Percentiles rank a stretch among this genome's conserved stretches.
phyloP scores from a whole-genome alignment of 176 grass and related monocot genomes.

The Hsuehochloa calcarea region DNA sequence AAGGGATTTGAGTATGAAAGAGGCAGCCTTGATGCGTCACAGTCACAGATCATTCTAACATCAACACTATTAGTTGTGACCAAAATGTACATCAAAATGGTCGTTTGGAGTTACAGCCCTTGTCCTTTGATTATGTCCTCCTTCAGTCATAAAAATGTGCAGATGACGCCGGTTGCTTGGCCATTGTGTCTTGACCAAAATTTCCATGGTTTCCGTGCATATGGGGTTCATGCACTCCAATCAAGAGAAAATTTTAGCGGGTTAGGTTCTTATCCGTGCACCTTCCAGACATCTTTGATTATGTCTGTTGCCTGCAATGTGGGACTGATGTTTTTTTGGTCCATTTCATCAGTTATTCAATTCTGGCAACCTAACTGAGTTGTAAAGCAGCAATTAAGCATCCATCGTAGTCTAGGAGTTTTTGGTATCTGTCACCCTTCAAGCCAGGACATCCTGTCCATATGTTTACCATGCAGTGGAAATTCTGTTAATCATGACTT shows the following conservation, averaged over 20 bases:
- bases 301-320: constrained; percentile 8
- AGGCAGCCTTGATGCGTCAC: background rate
- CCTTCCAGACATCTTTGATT: background rate
- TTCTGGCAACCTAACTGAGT: background rate
- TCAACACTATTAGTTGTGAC: background rate
- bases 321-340: background rate
- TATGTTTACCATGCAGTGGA: background rate
- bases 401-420: background rate
- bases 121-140: background rate
- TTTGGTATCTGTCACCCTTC: constrained; percentile 10
- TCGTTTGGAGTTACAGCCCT: background rate
- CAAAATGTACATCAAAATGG: background rate
- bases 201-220: background rate
- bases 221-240: background rate
- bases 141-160: background rate
- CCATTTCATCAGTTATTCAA: constrained; percentile 9
- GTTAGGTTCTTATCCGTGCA: constrained; percentile 4
- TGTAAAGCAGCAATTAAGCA: background rate
- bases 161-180: background rate
- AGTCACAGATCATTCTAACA: background rate
- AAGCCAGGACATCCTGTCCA: background rate
- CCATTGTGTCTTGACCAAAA: background rate
- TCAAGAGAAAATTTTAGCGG: background rate
- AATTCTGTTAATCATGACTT: background rate
- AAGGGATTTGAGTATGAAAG: background rate